Base-by-base conservation (phyloP, 768 basidiomycete genomes). In the Udeniomyces megalosporus region DNA sequence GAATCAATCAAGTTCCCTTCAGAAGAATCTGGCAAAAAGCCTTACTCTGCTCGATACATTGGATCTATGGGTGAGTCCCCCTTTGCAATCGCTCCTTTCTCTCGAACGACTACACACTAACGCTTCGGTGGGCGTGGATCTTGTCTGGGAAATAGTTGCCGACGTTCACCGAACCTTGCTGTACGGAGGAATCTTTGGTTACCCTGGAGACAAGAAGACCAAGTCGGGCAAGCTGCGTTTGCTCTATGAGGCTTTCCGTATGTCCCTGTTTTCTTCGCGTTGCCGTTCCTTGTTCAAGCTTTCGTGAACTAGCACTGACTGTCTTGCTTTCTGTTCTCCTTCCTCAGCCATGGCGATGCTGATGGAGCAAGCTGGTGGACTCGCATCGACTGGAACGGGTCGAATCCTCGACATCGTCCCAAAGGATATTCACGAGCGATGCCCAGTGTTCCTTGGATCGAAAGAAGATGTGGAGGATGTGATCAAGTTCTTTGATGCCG, bases 81-180 rank as follows among this genome's bases (percentile, higher is more conserved):
- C 8, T 12, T 20, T 8, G 59, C 91, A 93, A 75, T 80, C 92
- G 68, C 96, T 93, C 6, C 76, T 99, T 35, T 78, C 97, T 4
- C 96, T 96, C 70, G 93, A 93, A 26, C 93, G 93, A 48, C 96
- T n/a, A n/a, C n/a, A n/a, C n/a, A n/a, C n/a, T n/a, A n/a, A n/a
- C n/a, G n/a, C n/a, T n/a, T n/a, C n/a, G n/a, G n/a, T n/a, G n/a
- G n/a, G 97, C 69, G 97, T 99, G 69, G 92, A 26, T 66, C 61
- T 50, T 15, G 58, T 47, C 56, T 20, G 20, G 8, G 10, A 32
- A 42, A 42, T 42, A 32, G 42, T 62, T 31, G 52, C 56, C 55
- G 61, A 66, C 45, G 61, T 62, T 47, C 91, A 95, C 75, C 80
- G 93, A 68, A 99, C 93, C 6, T 76, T 99, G 34, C 78, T 99